Evolutionary conservation across 495 filamentous ascomycete species (phyloP), one percentile per base, ranked within the genome.

Genomic region (Chaetomium tenue): DNA sequence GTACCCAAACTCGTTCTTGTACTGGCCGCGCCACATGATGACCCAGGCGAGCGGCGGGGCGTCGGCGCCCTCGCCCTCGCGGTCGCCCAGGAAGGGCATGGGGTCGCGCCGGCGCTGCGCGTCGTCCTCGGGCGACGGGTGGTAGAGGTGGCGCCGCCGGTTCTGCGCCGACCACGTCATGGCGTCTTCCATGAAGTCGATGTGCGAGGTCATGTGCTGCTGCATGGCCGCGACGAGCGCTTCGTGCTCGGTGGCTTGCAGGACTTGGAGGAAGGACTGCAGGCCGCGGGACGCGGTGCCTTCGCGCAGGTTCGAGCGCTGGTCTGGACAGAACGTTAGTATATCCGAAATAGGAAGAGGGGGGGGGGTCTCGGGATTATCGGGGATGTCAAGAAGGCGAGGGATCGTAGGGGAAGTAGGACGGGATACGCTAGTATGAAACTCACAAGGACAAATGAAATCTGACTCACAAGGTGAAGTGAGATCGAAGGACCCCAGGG

Each of bases 21-120:
- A 66, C 7, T 7, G 30, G n/a, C 59, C 68, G 20, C 46, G 8
- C 68, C 70, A 73, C 9, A 69, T 40, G 2, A 70, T n/a, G 12
- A 63, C 71, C 70, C 72, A 76, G 20, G 70, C 68, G 0, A 68
- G 44, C 3, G 70, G 70, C 57, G 70, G 28, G 28, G 67, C 42
- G 50, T 26, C 28, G 28, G 28, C 28, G 28, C 6, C 28, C 28
- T 30, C 28, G 28, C 28, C 28, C 28, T 30, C 28, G 2, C 28
- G 28, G 3, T 74, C 72, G 12, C 72, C 68, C 23, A 56, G 8
- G 46, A 72, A 73, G 15, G 64, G 64, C 2, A 70, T 30, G 12
- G 52, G 60, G 3, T 69, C 64, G n/a, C 58, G 56, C 4, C 23
- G 18, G 9, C 42, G 18, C 40, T 64, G 26, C 11, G 54, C 63